Evolutionary conservation across 2,329 filamentous ascomycete species (phyloP).

Genomic region (Pseudodiploospora longispora): DNA sequence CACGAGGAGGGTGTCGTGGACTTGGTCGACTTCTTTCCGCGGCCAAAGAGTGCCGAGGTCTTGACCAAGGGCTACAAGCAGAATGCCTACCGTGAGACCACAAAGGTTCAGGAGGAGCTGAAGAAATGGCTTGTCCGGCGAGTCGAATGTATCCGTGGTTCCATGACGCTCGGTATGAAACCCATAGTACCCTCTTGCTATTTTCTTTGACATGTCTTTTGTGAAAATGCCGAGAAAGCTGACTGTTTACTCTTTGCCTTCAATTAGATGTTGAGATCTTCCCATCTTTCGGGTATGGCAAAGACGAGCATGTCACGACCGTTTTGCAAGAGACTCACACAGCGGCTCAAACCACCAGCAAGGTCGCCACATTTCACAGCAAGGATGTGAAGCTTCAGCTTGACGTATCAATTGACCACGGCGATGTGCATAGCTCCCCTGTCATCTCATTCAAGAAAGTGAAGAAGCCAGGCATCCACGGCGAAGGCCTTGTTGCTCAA

Average conservation of each 20-base stretch:
- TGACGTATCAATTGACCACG: constrained; percentile 57
- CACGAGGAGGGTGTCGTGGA: constrained; percentile 68
- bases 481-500: constrained; percentile 54
- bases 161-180: constrained; percentile 47
- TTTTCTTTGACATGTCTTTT: not conserved
- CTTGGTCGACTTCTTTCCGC: constrained; percentile 67
- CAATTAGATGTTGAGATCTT: constrained; percentile 57
- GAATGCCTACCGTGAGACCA: constrained; percentile 46
- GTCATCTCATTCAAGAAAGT: constrained; percentile 47
- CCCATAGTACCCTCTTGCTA: not conserved
- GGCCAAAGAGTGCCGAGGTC: constrained; percentile 52
- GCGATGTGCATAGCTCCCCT: constrained; percentile 38
- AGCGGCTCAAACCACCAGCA: constrained; percentile 37
- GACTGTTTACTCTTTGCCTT: constrained; percentile 1
- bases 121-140: constrained; percentile 65
- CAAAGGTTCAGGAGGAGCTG: constrained; percentile 49
- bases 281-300: constrained; percentile 64
- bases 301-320: constrained; percentile 51
- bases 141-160: constrained; percentile 64
- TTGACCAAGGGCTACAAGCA: constrained; percentile 38
- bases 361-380: constrained; percentile 56
- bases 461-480: constrained; percentile 41
- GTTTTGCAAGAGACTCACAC: constrained; percentile 38
- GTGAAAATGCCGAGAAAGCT: not conserved
- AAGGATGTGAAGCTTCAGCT: constrained; percentile 53